Percentiles rank a stretch among this genome's conserved stretches.
Conservation (phyloP, 495 filamentous ascomycete species). For the Penicillium antarcticum region DNA sequence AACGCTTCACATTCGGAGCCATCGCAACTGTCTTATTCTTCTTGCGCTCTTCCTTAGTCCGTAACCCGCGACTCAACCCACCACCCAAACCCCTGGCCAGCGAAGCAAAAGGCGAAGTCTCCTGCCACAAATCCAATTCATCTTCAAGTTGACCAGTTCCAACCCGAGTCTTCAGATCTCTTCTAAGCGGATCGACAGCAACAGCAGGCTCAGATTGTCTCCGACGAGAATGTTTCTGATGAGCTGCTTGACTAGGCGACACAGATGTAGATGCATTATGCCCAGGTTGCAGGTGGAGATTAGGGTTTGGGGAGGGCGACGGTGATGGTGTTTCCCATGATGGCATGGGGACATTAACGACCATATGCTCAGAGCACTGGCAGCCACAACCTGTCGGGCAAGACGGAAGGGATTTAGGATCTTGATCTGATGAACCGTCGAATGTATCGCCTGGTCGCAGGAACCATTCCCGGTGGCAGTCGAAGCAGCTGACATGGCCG, state of each 20-base stretch:
- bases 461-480: slow-evolving; percentile 45
- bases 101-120: slow-evolving; percentile 42
- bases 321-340: slow-evolving; percentile 14
- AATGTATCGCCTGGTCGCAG: slow-evolving; percentile 12
- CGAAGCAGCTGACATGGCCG: slow-evolving; percentile 50
- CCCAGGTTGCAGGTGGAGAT: background rate
- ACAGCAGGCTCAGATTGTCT: slow-evolving; percentile 18
- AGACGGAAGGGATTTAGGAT: slow-evolving; percentile 18
- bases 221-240: slow-evolving; percentile 23
- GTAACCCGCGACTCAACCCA: slow-evolving; percentile 39
- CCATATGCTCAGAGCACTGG: slow-evolving; percentile 43
- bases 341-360: slow-evolving; percentile 26
- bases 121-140: slow-evolving; percentile 40
- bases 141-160: slow-evolving; percentile 27
- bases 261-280: too few species aligned
- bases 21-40: slow-evolving; percentile 22
- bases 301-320: background rate
- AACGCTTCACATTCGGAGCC: background rate
- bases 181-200: slow-evolving; percentile 7
- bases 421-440: slow-evolving; percentile 6
- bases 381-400: slow-evolving; percentile 52
- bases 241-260: background rate
- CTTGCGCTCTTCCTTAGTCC: slow-evolving; percentile 29
- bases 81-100: slow-evolving; percentile 45
- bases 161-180: slow-evolving; percentile 1